Conservation (phyloP, 352 stramenopile species). For the Blastocystis sp. region DNA sequence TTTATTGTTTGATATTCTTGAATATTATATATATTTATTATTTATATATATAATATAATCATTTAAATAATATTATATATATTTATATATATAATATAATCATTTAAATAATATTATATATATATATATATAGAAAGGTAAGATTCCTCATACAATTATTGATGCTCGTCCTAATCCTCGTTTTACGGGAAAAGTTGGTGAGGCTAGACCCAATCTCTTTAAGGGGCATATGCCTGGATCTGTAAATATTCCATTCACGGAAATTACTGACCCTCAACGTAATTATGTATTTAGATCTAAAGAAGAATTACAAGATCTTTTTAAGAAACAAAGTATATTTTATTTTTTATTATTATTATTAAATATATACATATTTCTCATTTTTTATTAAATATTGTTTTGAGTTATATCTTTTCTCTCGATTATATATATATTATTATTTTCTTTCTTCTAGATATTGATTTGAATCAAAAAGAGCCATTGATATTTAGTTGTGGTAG, state of each 20-base stretch:
- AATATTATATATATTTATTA: too few relatives aligned
- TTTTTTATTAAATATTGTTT: constrained; percentile 2
- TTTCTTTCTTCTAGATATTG: constrained; percentile 12
- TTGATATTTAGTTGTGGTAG: constrained; percentile 21
- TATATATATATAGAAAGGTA: too few relatives aligned
- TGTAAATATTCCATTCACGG: constrained; percentile 13
- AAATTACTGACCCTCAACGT: constrained; percentile 5
- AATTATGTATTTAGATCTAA: constrained; percentile 22
- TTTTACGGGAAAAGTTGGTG: constrained; percentile 19
- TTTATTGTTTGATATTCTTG: too few relatives aligned
- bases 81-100: too few relatives aligned
- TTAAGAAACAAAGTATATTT: constrained; percentile 7
- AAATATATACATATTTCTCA: constrained; percentile 14
- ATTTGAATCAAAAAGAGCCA: too few relatives aligned
- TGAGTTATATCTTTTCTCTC: too few relatives aligned
- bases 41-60: too few relatives aligned
- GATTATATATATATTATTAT: constrained; percentile 4
- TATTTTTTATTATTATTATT: too few relatives aligned
- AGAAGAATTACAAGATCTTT: constrained; percentile 19
- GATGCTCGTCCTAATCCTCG: constrained; percentile 21
- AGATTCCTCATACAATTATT: constrained; percentile 12
- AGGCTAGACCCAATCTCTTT: constrained; percentile 13
- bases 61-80: too few relatives aligned
- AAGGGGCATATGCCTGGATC: constrained; percentile 33
- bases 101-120: too few relatives aligned